These are phyloP conservation scores for Apiospora pterosperma DNA, from an alignment of 2,329 filamentous ascomycete species.

Conservation along the genomic window DNA sequence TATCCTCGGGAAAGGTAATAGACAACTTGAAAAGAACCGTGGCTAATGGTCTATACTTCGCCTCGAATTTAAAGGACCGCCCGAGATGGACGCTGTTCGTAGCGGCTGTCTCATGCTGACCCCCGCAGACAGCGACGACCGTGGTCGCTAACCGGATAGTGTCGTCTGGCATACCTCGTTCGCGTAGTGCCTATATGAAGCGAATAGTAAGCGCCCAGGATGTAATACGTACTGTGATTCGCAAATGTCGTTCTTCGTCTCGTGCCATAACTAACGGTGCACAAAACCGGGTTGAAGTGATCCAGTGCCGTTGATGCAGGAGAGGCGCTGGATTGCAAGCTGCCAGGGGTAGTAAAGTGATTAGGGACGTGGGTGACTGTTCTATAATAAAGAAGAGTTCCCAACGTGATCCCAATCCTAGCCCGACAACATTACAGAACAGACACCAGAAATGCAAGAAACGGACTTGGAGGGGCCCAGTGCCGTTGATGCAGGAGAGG, in stretches of 20 bases:
- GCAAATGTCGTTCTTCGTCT: too few species aligned
- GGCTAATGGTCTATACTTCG: background rate
- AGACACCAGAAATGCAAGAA: too few species aligned
- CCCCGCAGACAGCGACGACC: background rate
- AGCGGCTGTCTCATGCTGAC: background rate
- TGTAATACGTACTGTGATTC: background rate
- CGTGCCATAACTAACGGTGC: too few species aligned
- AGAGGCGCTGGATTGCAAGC: background rate
- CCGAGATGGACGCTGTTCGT: background rate
- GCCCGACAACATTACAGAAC: background rate
- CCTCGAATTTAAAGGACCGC: background rate
- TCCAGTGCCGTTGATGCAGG: background rate
- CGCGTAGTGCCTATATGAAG: background rate
- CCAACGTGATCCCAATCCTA: constrained; percentile 1
- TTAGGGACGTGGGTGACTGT: background rate
- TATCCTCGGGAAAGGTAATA: background rate
- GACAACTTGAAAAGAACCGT: background rate
- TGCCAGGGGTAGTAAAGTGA: background rate
- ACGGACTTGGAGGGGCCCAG: too few species aligned
- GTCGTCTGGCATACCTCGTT: background rate
- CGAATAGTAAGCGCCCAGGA: background rate
- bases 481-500: too few species aligned
- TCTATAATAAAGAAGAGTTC: background rate
- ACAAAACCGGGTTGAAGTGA: background rate
- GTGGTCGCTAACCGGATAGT: too few species aligned